Evolutionary conservation across 805 yeast species (phyloP).

Genomic region (Dipodascus albidus): DNA sequence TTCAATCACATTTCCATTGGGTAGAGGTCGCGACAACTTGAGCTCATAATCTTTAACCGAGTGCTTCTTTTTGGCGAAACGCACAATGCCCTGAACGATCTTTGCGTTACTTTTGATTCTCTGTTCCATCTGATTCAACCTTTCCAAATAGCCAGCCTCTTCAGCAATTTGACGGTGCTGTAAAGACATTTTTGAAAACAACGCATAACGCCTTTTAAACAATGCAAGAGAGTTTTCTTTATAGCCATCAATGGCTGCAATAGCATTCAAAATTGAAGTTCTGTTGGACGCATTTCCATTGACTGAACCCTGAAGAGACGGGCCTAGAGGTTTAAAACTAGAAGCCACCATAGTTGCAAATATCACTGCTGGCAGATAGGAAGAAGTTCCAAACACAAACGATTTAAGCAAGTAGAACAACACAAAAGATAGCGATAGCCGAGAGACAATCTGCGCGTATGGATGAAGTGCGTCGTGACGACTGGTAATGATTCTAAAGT

Average conservation of each 20-base stretch:
- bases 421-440: not conserved
- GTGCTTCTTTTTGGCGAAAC: conserved; percentile 26
- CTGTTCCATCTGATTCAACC: conserved; percentile 39
- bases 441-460: not conserved
- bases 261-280: not conserved
- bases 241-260: not conserved
- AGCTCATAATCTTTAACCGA: conserved; percentile 36
- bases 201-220: conserved; percentile 12
- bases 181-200: conserved; percentile 32
- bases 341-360: not conserved
- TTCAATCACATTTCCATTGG: conserved; percentile 17
- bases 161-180: conserved; percentile 45
- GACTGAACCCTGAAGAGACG: not conserved
- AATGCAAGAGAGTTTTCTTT: not conserved
- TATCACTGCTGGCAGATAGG: not conserved
- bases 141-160: conserved; percentile 41
- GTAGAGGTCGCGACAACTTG: conserved; percentile 25
- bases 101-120: conserved; percentile 37
- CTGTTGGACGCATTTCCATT: not conserved
- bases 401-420: not conserved
- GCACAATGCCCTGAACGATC: conserved; percentile 36
- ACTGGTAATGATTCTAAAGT: not conserved
- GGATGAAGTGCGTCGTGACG: not conserved
- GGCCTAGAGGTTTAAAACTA: not conserved
- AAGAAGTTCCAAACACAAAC: not conserved